Evolutionary conservation across 805 yeast genomes (phyloP).

Genomic region (Candida alai): DNA sequence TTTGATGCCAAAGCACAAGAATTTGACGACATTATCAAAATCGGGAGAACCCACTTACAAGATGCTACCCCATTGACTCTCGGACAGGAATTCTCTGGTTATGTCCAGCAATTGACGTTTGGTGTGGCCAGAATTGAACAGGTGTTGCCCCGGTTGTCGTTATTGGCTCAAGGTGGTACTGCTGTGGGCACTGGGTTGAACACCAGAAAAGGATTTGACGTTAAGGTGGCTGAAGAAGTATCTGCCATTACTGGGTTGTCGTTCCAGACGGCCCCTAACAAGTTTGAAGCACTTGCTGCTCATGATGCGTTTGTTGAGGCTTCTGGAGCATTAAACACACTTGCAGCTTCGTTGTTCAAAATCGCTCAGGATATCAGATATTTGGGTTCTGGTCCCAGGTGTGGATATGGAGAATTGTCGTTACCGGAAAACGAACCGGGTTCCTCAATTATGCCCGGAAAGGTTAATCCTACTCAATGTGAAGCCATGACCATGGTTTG

Average conservation of each 20-base stretch:
- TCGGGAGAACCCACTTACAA: conserved; percentile 39
- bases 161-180: conserved; percentile 39
- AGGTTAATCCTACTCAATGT: conserved; percentile 39
- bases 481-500: conserved; percentile 41
- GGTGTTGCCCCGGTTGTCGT: conserved; percentile 29
- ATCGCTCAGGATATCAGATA: conserved; percentile 38
- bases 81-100: conserved; percentile 39
- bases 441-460: conserved; percentile 41
- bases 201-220: conserved; percentile 36
- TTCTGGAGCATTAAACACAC: conserved; percentile 38
- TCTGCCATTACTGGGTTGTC: conserved; percentile 29
- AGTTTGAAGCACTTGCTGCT: conserved; percentile 39
- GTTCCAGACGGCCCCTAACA: conserved; percentile 37
- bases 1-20: conserved; percentile 27
- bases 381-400: conserved; percentile 39
- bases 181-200: conserved; percentile 41
- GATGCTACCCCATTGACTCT: conserved; percentile 40
- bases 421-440: conserved; percentile 41
- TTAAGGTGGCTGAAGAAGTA: conserved; percentile 30
- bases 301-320: conserved; percentile 39
- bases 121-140: conserved; percentile 32
- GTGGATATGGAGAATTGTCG: conserved; percentile 38
- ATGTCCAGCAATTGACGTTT: conserved; percentile 33
- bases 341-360: conserved; percentile 35
- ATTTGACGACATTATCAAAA: conserved; percentile 33